Evolutionary conservation across 768 basidiomycete genomes (phyloP), one percentile per base, ranked within the genome.

Genomic region (Suillus placidus): DNA sequence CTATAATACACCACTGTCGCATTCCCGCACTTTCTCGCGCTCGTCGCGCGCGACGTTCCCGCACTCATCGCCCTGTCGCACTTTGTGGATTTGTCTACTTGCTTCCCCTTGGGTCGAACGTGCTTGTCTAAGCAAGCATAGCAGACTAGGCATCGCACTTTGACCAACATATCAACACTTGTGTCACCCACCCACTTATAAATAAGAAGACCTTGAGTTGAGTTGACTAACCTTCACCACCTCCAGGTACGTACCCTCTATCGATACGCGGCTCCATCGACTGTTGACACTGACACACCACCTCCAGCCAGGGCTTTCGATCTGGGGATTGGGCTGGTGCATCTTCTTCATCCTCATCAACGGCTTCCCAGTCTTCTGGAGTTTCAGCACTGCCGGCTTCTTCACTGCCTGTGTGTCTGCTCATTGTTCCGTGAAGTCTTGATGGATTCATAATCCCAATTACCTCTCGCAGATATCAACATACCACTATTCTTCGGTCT

Each of bases 311-410:
- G 91, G 84, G 70, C 74, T 91, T 43, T 78, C 89, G 32, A 86
- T 84, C 72, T 90, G 89, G 85, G 91, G 88, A 38, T 76, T 89
- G 52, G 80, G 82, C 72, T 89, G 89, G 87, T 85, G 83, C 20
- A 62, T 78, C 6, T 68, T 89, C 69, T 87, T 91, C 75, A 85
- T 86, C 74, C 75, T 84, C 79, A 79, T 85, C 79, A 83, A 83
- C 72, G 85, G 86, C 9, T 82, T 82, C 74, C 69, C 73, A 13
- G 87, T 89, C 20, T 91, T 91, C 81, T 90, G 84, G 77, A 66
- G 78, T 65, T 90, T 87, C 77, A 82, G 82, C 60, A 81, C 84
- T 6, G 73, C 85, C 4, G 78, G 73, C 63, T 91, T 86, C 80
- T 72, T 85, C 60, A 83, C 79, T 40, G 74, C 79, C 26, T 87